Evolutionary conservation across 2,329 filamentous ascomycete genomes (phyloP).

Genomic region (Xylariaceae sp.): DNA sequence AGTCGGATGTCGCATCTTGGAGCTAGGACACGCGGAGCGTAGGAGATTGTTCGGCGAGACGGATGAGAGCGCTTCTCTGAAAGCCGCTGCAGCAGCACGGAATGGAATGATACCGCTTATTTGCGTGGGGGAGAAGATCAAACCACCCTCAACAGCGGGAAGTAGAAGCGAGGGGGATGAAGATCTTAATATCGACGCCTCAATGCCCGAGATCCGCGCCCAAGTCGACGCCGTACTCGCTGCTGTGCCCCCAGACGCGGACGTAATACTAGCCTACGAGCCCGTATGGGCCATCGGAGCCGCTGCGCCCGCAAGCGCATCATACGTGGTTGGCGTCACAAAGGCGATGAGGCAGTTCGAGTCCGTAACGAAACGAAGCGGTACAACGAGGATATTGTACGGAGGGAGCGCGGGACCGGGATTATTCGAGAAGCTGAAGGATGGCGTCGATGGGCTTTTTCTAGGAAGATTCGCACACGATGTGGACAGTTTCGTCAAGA

Average conservation of each 20-base stretch:
- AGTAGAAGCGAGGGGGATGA: constrained; percentile 30
- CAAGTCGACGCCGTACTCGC: constrained; percentile 65
- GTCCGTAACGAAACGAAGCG: constrained; percentile 46
- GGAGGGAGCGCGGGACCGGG: constrained; percentile 82
- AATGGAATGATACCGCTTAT: constrained; percentile 75
- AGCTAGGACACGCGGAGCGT: constrained; percentile 79
- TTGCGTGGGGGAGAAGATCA: constrained; percentile 71
- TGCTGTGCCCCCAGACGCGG: constrained; percentile 58
- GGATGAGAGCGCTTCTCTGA: constrained; percentile 64
- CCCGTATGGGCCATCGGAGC: constrained; percentile 88
- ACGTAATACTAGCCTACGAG: constrained; percentile 80
- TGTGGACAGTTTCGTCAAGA: constrained; percentile 66
- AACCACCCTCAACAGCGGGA: constrained; percentile 30
- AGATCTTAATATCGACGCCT: constrained; percentile 47
- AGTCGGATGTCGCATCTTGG: constrained; percentile 69
- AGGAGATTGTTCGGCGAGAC: constrained; percentile 70
- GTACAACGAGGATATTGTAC: constrained; percentile 69
- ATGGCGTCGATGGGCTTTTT: constrained; percentile 76
- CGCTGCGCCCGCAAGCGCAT: constrained; percentile 64
- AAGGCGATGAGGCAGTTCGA: constrained; percentile 57
- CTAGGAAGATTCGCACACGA: constrained; percentile 80
- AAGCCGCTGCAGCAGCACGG: constrained; percentile 65
- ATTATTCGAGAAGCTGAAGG: constrained; percentile 64
- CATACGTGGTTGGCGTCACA: constrained; percentile 71
- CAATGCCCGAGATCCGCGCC: constrained; percentile 62